Evolutionary conservation across 1,139 yeast genomes (phyloP).

Genomic region (Suhomyces kunorum): DNA sequence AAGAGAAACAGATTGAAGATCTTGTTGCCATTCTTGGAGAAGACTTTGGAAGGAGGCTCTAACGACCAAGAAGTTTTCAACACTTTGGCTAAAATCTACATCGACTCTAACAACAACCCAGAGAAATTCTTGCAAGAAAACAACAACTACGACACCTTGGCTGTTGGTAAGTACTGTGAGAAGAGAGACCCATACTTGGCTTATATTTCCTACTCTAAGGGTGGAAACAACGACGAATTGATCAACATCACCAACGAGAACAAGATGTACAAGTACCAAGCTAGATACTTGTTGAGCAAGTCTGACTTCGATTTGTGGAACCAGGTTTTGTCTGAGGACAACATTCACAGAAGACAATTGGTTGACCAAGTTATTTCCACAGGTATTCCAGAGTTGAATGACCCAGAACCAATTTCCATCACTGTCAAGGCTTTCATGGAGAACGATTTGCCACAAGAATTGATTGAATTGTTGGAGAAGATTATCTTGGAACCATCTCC

Average conservation of each 20-base stretch:
- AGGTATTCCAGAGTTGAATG: conserved; percentile 93
- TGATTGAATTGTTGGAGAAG: conserved; percentile 91
- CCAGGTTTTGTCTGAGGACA: conserved; percentile 71
- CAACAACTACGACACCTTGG: conserved; percentile 81
- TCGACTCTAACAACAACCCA: conserved; percentile 95
- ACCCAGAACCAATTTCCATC: conserved; percentile 93
- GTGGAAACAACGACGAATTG: conserved; percentile 86
- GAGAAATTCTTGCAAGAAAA: conserved; percentile 95
- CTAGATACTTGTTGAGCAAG: conserved; percentile 85
- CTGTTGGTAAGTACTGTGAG: conserved; percentile 98
- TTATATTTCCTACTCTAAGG: conserved; percentile 94
- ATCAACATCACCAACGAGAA: conserved; percentile 92
- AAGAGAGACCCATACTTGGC: conserved; percentile 98
- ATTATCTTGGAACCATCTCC: conserved; percentile 97
- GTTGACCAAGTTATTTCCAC: conserved; percentile 94
- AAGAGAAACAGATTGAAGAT: conserved; percentile 92
- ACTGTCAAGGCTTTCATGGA: conserved; percentile 98
- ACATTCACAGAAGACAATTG: conserved; percentile 84
- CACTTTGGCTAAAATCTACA: conserved; percentile 95
- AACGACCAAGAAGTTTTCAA: conserved; percentile 91
- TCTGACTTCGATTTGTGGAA: conserved; percentile 84
- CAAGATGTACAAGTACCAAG: conserved; percentile 98
- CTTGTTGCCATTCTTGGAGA: conserved; percentile 88
- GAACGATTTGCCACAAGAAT: conserved; percentile 87
- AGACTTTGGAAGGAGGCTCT: conserved; percentile 83